Conservation (phyloP, 228 moss, liverwort and hornwort genomes). For the Sphagnum magellanicum region DNA sequence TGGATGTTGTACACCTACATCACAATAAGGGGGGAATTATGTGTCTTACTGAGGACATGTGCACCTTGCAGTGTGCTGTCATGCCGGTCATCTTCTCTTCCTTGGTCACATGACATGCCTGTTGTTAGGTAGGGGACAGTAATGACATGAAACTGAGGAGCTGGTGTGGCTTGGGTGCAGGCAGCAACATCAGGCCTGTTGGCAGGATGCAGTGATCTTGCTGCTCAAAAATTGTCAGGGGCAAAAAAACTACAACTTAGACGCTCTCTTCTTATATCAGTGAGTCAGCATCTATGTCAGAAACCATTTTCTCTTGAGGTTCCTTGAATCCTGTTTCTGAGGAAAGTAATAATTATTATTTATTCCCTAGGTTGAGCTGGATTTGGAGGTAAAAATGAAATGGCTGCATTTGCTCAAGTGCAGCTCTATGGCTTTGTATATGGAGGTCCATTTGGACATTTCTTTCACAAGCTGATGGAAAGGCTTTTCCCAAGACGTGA, state of each 20-base stretch:
- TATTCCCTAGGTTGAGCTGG: too few species aligned
- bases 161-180: conserved; percentile 22
- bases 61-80: too few species aligned
- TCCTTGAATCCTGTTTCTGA: too few species aligned
- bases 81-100: too few species aligned
- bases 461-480: conserved; percentile 84
- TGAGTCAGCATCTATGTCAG: not conserved
- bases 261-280: conserved; percentile 51
- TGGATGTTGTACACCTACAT: too few species aligned
- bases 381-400: too few species aligned
- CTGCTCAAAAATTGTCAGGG: conserved; percentile 83
- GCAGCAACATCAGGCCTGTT: conserved; percentile 77
- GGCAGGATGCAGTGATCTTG: conserved; percentile 69
- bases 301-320: too few species aligned
- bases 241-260: conserved; percentile 60
- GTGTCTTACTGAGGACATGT: too few species aligned
- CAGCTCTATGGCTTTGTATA: conserved; percentile 90
- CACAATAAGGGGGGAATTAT: too few species aligned
- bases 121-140: not conserved
- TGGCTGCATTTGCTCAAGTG: conserved; percentile 4
- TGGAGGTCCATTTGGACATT: conserved; percentile 90
- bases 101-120: too few species aligned
- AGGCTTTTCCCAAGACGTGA: conserved; percentile 65
- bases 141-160: not conserved
- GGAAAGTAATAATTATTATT: too few species aligned